phyloP scores from a whole-genome alignment of 306 rosid species.

The Fragaria nilgerrensis region DNA sequence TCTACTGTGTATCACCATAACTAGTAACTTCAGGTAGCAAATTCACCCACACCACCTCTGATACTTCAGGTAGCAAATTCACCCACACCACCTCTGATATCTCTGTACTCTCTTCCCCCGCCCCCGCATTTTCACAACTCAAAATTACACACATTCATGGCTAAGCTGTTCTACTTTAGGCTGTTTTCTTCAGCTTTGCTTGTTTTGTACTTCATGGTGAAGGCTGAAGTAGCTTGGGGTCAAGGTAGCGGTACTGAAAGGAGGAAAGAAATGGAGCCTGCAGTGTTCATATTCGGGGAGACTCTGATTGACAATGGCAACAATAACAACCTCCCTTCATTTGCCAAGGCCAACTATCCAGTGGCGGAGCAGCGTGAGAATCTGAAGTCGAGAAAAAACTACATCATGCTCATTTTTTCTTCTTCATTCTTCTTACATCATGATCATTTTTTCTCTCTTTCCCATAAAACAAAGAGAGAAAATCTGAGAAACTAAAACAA shows the following conservation, averaged over 20 bases:
- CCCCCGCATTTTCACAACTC: background rate
- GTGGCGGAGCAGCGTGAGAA: too few species aligned
- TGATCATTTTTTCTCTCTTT: too few species aligned
- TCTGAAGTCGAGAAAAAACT: too few species aligned
- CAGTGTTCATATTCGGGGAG: conserved; percentile 90
- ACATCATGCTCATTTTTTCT: too few species aligned
- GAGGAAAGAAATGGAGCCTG: conserved; percentile 61
- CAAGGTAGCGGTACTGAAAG: conserved; percentile 29
- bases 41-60: background rate
- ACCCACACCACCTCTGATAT: too few species aligned
- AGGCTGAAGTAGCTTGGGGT: conserved; percentile 25
- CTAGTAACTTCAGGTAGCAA: background rate
- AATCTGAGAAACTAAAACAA: too few species aligned
- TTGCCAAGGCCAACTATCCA: conserved; percentile 91
- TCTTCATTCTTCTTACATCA: too few species aligned
- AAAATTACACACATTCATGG: conserved; percentile 36
- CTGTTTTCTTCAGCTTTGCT: conserved; percentile 7
- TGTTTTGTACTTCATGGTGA: conserved; percentile 21
- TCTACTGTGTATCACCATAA: background rate
- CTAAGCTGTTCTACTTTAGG: conserved; percentile 7
- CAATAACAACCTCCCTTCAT: conserved; percentile 75
- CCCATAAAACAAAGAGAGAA: too few species aligned
- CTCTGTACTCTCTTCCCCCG: too few species aligned
- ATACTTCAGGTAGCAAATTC: background rate
- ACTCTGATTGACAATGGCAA: conserved; percentile 91